Evolutionary conservation across 345 rosid genomes (phyloP), one percentile per base, ranked within the genome.

Genomic region (Rhodamnia argentea): DNA sequence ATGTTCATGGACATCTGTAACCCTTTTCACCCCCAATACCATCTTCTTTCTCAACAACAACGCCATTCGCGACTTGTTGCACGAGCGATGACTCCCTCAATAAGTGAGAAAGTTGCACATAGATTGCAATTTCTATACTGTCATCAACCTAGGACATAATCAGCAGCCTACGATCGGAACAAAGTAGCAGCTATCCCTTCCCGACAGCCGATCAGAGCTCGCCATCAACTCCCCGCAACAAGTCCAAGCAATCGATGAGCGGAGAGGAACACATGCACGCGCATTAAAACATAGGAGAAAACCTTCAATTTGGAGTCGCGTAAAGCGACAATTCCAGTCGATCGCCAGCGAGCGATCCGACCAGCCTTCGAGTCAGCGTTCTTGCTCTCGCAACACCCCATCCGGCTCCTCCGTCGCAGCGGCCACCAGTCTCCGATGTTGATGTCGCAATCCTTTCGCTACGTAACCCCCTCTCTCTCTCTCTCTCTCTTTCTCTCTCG

Each of bases 261-360:
- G 47, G 78, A 84, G 53, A 52, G 5, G 51, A 76, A 15, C 47
- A 56, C 20, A 44, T 55, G 32, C 55, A 4, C 59, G 59, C 23
- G 24, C 84, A 53, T 52, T 32, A 26, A 13, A 54, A 83, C 40
- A 40, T 7, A 37, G 84, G 62, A n/a, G 83, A 52, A 87, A 89
- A 88, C 99, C 98, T 96, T 97, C 92, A 97, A 91, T 94, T 95
- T 97, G 85, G 97, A 86, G 89, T 97, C 98, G 52, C 99, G 98
- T 47, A 97, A 88, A 44, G 96, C 96, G 84, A 97, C 96, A 88
- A 97, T 96, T 89, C 99, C 99, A 42, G 99, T 96, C 76, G 98
- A 93, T 89, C 98, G 96, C 99, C 99, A 96, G 29, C 98, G 93
- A 6, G 96, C 90, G 82, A 92, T n/a, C 91, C 96, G 90, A 85